A percentile compares a stretch with the other conserved stretches of the same genome.
Conservation (phyloP, 139 green algal species). For the Edaphochlamys debaryana region DNA sequence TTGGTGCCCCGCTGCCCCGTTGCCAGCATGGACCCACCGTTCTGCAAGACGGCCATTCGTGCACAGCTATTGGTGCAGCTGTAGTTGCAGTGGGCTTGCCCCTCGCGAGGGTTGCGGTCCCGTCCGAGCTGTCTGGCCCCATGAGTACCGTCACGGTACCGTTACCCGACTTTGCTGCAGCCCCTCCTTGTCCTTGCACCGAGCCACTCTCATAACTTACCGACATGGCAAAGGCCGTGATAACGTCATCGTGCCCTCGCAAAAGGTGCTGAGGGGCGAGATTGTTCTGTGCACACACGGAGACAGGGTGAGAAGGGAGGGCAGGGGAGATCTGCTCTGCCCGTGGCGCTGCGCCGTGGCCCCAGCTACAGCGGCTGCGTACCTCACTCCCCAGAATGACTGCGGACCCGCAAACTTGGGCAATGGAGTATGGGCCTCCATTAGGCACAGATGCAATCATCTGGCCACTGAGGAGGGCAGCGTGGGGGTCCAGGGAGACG, state of each 20-base stretch:
- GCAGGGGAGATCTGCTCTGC: neutral
- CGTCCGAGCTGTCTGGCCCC: no score
- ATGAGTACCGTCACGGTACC: no score
- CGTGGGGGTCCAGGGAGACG: neutral
- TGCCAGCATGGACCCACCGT: conserved; percentile 50
- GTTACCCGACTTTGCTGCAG: no score
- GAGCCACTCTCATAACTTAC: neutral
- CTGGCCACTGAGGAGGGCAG: conserved; percentile 8
- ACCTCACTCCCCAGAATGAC: conserved; percentile 27
- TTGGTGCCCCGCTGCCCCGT: conserved; percentile 53
- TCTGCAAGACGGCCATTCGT: neutral
- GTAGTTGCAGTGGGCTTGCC: no score
- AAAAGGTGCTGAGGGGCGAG: conserved; percentile 5
- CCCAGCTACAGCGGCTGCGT: neutral
- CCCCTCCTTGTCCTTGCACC: neutral
- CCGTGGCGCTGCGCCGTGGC: neutral
- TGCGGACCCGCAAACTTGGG: conserved; percentile 9
- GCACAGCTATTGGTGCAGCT: neutral
- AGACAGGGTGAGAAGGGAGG: neutral
- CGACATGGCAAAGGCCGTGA: conserved; percentile 40
- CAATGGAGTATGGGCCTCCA: neutral
- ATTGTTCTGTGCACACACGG: neutral
- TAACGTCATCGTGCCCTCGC: conserved; percentile 17
- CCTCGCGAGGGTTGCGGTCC: no score
- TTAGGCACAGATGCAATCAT: neutral